A percentile compares a stretch with the other conserved stretches of the same genome.
Evolutionary conservation across 2,329 filamentous ascomycete species (phyloP).

Genomic region (Hyphodiscus sp.): DNA sequence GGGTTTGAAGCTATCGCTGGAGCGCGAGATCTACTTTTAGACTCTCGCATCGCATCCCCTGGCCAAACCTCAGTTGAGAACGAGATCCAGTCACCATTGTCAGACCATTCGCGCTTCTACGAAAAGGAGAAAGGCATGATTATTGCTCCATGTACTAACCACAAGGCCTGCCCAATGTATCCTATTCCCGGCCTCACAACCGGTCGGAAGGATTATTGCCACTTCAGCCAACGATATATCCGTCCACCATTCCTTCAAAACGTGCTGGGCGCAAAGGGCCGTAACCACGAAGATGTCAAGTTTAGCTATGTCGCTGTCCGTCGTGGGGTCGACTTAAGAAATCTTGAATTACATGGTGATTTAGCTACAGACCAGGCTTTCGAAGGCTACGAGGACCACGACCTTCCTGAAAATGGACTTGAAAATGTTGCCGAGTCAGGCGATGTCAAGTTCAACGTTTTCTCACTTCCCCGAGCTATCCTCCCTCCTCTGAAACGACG

Average conservation of each 20-base stretch:
- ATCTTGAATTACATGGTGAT: slow-evolving; percentile 42
- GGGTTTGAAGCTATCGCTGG: slow-evolving; percentile 90
- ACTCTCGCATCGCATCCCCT: slow-evolving; percentile 65
- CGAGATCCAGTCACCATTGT: slow-evolving; percentile 20
- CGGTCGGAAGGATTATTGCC: slow-evolving; percentile 84
- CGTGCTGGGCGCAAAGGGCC: slow-evolving; percentile 59
- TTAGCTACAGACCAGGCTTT: slow-evolving; percentile 62
- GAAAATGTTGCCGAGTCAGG: slow-evolving; percentile 11
- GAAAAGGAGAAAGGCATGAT: slow-evolving; percentile 57
- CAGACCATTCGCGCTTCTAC: slow-evolving; percentile 14
- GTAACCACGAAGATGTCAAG: slow-evolving; percentile 83
- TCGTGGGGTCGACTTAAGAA: slow-evolving; percentile 56
- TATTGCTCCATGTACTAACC: slow-evolving; percentile 79
- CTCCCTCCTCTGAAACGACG: slow-evolving; percentile 78
- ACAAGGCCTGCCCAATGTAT: slow-evolving; percentile 86
- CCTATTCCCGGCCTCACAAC: slow-evolving; percentile 57
- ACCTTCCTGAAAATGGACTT: slow-evolving; percentile 23
- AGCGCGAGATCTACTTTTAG: slow-evolving; percentile 71
- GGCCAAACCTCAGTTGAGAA: slow-evolving; percentile 37
- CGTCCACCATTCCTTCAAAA: slow-evolving; percentile 76
- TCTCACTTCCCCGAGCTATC: slow-evolving; percentile 72
- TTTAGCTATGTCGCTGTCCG: slow-evolving; percentile 87
- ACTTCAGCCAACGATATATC: slow-evolving; percentile 83
- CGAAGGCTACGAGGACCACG: slow-evolving; percentile 56
- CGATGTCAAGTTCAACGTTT: slow-evolving; percentile 39